These are phyloP conservation scores for Colletotrichum caudatum DNA, from an alignment of 2,329 filamentous ascomycete species.

Conservation along the genomic window DNA sequence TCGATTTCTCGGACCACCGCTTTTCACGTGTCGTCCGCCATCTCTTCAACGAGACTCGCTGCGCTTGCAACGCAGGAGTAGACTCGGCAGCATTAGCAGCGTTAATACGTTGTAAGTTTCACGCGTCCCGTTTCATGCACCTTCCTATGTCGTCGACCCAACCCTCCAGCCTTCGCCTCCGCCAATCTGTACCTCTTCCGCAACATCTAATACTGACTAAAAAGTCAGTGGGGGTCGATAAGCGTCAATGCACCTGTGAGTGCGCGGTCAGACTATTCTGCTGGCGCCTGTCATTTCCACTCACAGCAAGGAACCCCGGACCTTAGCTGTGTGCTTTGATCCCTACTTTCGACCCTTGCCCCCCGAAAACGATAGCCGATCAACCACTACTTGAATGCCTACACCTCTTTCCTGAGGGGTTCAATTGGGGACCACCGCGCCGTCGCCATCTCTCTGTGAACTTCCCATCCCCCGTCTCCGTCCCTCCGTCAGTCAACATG, in stretches of 20 bases:
- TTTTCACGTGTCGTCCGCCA: constrained; percentile 15
- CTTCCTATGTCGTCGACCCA: constrained; percentile 29
- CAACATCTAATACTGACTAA: constrained; percentile 31
- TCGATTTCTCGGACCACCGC: constrained; percentile 3
- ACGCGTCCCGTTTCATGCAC: constrained; percentile 36
- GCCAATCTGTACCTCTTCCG: constrained; percentile 30
- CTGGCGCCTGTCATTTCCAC: constrained; percentile 38
- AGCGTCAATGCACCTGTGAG: constrained; percentile 41
- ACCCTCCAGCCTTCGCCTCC: constrained; percentile 12
- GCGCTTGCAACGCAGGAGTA: constrained; percentile 27
- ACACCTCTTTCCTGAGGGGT: constrained; percentile 26
- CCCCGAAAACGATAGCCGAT: constrained; percentile 34
- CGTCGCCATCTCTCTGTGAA: constrained; percentile 18
- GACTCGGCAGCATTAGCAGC: constrained; percentile 8
- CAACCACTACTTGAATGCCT: constrained; percentile 32
- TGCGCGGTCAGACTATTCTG: constrained; percentile 36
- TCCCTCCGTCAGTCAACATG: constrained; percentile 55
- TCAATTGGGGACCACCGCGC: constrained; percentile 34
- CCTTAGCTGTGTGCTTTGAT: constrained; percentile 41
- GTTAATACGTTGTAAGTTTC: constrained; percentile 32
- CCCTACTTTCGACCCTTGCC: constrained; percentile 32
- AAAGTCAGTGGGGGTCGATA: constrained; percentile 33
- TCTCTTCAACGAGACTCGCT: constrained; percentile 10
- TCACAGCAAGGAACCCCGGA: constrained; percentile 37
- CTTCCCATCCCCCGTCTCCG: constrained; percentile 8